These are phyloP conservation scores for Trichoderma sp. DNA, from an alignment of 2,329 filamentous ascomycete species.

Conservation along the genomic window DNA sequence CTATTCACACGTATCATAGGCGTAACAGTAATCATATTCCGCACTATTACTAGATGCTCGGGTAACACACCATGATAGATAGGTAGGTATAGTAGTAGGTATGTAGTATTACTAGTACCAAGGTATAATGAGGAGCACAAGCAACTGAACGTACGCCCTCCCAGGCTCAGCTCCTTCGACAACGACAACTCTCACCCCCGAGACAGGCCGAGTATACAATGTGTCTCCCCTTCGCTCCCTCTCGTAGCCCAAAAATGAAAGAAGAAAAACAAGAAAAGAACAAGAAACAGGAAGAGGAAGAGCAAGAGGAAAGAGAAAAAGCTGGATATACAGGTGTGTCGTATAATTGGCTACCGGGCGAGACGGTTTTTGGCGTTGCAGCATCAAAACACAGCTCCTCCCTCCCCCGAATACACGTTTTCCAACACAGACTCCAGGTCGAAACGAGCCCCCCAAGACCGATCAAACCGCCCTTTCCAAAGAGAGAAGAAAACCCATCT, in stretches of 20 bases:
- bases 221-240: not conserved
- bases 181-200: not conserved
- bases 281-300: not conserved
- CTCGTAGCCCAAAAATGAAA: not conserved
- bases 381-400: constrained; percentile 13
- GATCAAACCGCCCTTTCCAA: constrained; percentile 6
- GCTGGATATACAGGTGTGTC: constrained; percentile 20
- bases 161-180: not conserved
- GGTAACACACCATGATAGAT: not conserved
- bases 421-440: constrained; percentile 19
- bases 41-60: not conserved
- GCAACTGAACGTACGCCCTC: not conserved
- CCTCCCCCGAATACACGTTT: constrained; percentile 8
- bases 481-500: constrained; percentile 1
- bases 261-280: not conserved
- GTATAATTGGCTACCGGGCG: constrained; percentile 20
- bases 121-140: constrained; percentile 6
- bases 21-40: not conserved
- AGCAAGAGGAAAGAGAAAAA: not conserved
- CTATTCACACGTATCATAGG: not conserved
- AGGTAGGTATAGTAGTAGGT: not conserved
- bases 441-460: constrained; percentile 3
- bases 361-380: constrained; percentile 14
- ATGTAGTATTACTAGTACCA: constrained; percentile 1
- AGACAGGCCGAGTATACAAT: constrained; percentile 4